These are phyloP conservation scores for Saccharomycopsis oosterbeekiorum DNA, from an alignment of 805 yeast species.

Conservation along the genomic window DNA sequence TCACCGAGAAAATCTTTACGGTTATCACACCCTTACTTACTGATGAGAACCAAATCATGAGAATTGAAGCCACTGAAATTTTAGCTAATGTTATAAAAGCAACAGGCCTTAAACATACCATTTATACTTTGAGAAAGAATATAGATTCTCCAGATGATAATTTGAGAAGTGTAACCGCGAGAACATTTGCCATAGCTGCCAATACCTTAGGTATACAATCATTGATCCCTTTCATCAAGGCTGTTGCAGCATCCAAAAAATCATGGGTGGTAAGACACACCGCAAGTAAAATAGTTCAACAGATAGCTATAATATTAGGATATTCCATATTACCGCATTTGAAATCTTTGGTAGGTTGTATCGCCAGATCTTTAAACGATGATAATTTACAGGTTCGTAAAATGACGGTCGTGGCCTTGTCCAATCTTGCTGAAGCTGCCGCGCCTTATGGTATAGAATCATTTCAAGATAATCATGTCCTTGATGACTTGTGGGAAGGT, in stretches of 20 bases:
- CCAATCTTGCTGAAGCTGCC: slow-evolving; percentile 71
- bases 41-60: slow-evolving; percentile 67
- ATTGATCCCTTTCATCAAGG: slow-evolving; percentile 69
- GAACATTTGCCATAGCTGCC: slow-evolving; percentile 78
- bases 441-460: slow-evolving; percentile 87
- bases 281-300: slow-evolving; percentile 69
- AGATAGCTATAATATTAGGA: slow-evolving; percentile 59
- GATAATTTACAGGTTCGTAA: slow-evolving; percentile 59
- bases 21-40: slow-evolving; percentile 72
- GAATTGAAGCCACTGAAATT: slow-evolving; percentile 73
- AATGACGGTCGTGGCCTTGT: slow-evolving; percentile 59
- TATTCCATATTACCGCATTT: slow-evolving; percentile 68
- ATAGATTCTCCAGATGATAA: slow-evolving; percentile 76
- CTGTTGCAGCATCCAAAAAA: slow-evolving; percentile 67
- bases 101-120: slow-evolving; percentile 72
- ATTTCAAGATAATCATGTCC: slow-evolving; percentile 44
- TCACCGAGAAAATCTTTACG: slow-evolving; percentile 56
- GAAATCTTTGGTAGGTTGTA: slow-evolving; percentile 51
- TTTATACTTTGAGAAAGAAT: slow-evolving; percentile 72
- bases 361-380: slow-evolving; percentile 51
- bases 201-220: slow-evolving; percentile 64
- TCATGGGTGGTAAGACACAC: slow-evolving; percentile 80
- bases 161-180: slow-evolving; percentile 63
- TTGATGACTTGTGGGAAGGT: slow-evolving; percentile 79
- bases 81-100: slow-evolving; percentile 67